Percentiles rank a stretch among this genome's conserved stretches.
Conservation (phyloP, 2,329 filamentous ascomycete genomes). For the Teratosphaeria zuluensis region DNA sequence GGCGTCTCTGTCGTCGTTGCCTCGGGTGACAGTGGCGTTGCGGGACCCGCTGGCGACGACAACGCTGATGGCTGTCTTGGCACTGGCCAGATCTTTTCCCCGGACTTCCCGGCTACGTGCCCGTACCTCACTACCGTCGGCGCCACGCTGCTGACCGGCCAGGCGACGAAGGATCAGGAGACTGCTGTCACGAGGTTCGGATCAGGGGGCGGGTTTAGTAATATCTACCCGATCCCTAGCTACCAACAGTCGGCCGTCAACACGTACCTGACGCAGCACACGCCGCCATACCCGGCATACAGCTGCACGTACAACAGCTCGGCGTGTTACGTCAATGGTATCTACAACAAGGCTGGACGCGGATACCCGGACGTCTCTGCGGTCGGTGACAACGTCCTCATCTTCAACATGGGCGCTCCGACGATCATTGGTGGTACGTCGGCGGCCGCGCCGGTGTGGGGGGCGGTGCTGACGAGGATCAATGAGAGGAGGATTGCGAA, state of each 20-base stretch:
- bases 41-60: constrained; percentile 23
- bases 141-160: constrained; percentile 29
- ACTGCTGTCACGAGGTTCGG: constrained; percentile 32
- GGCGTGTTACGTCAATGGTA: constrained; percentile 42
- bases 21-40: constrained; percentile 37
- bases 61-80: constrained; percentile 27
- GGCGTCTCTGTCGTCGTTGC: constrained; percentile 38
- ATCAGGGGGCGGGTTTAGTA: constrained; percentile 32
- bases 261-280: constrained; percentile 24
- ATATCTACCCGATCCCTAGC: constrained; percentile 23
- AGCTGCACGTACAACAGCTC: constrained; percentile 29
- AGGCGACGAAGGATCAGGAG: constrained; percentile 27
- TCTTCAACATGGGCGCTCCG: constrained; percentile 30
- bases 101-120: constrained; percentile 30
- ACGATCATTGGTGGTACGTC: constrained; percentile 13
- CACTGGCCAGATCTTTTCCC: constrained; percentile 30
- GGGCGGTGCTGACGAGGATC: constrained; percentile 11
- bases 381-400: constrained; percentile 20
- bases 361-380: constrained; percentile 35
- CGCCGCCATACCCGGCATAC: constrained; percentile 17
- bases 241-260: constrained; percentile 31
- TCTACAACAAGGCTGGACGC: constrained; percentile 12
- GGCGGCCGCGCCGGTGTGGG: constrained; percentile 12
- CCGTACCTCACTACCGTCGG: constrained; percentile 33
- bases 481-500: constrained; percentile 10